Percentiles rank a stretch among this genome's conserved stretches.
Evolutionary conservation across 306 rosid genomes (phyloP).

Genomic region (Astragalus membranaceus): DNA sequence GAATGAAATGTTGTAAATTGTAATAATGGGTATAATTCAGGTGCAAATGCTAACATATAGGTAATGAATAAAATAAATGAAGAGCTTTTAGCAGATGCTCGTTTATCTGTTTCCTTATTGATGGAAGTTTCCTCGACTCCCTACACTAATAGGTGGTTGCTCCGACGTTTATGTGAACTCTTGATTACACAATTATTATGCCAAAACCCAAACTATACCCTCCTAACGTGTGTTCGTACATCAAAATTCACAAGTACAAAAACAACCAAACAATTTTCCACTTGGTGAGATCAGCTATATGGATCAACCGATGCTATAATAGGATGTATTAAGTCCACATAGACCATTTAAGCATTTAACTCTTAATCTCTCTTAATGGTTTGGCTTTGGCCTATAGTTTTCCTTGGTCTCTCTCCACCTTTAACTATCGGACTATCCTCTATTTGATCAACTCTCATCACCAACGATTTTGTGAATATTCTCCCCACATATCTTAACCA

Average conservation of each 20-base stretch:
- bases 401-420: neutral
- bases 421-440: neutral
- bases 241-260: neutral
- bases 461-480: neutral
- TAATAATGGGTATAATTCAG: neutral
- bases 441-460: neutral
- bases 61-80: neutral
- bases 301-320: neutral
- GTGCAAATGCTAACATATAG: neutral
- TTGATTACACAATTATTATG: neutral
- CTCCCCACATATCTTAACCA: neutral
- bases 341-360: neutral
- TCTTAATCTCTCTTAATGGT: neutral
- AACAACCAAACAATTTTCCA: neutral
- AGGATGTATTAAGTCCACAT: neutral
- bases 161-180: neutral
- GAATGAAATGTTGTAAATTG: neutral
- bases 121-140: neutral
- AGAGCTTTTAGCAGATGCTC: neutral
- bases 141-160: neutral
- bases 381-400: neutral
- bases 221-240: neutral
- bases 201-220: neutral
- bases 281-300: neutral
- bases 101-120: neutral